Evolutionary conservation across 495 filamentous ascomycete genomes (phyloP), one percentile per base, ranked within the genome.

Genomic region (Hypoxylon fragiforme): DNA sequence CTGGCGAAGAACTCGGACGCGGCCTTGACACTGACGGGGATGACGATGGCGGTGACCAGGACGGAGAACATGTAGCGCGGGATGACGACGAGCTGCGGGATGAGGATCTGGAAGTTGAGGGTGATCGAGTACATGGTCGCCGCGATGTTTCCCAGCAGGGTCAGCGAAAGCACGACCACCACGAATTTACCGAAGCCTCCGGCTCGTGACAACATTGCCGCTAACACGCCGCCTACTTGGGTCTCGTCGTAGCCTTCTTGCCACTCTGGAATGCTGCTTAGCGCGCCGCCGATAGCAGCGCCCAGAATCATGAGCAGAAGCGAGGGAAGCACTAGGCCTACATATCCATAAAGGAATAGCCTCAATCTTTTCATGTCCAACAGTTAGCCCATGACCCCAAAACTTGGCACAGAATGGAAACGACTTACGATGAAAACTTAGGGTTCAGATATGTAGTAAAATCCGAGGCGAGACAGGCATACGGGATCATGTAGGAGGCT

Each of bases 111-210:
- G 53, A 81, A 78, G 61, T 81, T 82, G 32, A 84, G 70, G 7
- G 80, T 79, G 49, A 82, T 72, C 12, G 74, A 77, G 60, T 78
- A 78, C 20, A 70, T 64, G 8, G 74, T 74, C 8, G 69, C 73
- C 3, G 76, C 69, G 26, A 79, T 70, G 61, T 82, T 82, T 1
- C 78, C 80, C 15, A 82, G 68, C 18, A 80, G 56, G 6, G 76
- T 80, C 22, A 84, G 66, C 5, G 74, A 72, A 15, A 84, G 70
- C 7, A 83, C 50, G 2, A 82, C 77, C 11, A 77, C 71, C 1
- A 82, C 68, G 57, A 84, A 83, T 56, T 77, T 77, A 6, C 80
- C 81, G 57, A 84, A 84, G 0, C 75, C 77, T 9, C 77, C 77
- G 2, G 73, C 72, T 7, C 76, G 75, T 3, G 69, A 62, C 3